phyloP scores from a whole-genome alignment of 208 protist genomes.

The Trypanosoma platydactyli region DNA sequence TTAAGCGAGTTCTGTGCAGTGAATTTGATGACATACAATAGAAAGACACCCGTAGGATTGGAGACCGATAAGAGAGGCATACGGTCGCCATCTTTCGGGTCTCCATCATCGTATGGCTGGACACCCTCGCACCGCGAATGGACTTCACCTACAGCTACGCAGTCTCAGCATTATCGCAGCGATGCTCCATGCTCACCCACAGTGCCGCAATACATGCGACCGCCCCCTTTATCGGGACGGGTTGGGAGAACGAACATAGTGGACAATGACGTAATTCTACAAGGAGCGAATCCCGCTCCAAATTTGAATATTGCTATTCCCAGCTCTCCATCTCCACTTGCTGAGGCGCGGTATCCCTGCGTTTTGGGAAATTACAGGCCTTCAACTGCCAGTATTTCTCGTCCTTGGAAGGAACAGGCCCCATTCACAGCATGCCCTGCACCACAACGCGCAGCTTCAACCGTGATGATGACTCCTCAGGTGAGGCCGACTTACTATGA shows the following conservation, averaged over 20 bases:
- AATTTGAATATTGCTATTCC: slow-evolving; percentile 41
- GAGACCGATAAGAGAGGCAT: slow-evolving; percentile 7
- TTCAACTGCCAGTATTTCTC: slow-evolving; percentile 10
- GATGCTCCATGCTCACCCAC: slow-evolving; percentile 15
- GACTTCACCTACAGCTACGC: slow-evolving; percentile 1
- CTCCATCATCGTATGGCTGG: slow-evolving; percentile 8
- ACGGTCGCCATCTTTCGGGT: slow-evolving; percentile 12
- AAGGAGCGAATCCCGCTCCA: slow-evolving; percentile 12
- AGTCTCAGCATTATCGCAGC: slow-evolving; percentile 2
- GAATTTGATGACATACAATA: slow-evolving; percentile 11
- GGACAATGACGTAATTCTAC: slow-evolving; percentile 34
- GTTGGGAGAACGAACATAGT: slow-evolving; percentile 15
- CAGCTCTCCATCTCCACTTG: slow-evolving; percentile 39
- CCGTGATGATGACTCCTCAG: slow-evolving; percentile 8
- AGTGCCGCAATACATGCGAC: slow-evolving; percentile 28
- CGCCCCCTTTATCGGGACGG: slow-evolving; percentile 29
- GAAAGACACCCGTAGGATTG: neutral
- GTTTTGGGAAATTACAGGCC: slow-evolving; percentile 14
- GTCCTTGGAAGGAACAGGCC: neutral
- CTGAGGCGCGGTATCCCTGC: slow-evolving; percentile 34
- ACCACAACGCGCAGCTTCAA: slow-evolving; percentile 25
- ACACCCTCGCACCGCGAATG: slow-evolving; percentile 17
- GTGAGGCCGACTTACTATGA: slow-evolving; percentile 22
- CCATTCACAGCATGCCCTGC: slow-evolving; percentile 1
- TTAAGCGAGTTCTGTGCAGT: neutral